Conservation (phyloP, 192 early-diverging fungal genomes). For the Coemansia sp. region DNA sequence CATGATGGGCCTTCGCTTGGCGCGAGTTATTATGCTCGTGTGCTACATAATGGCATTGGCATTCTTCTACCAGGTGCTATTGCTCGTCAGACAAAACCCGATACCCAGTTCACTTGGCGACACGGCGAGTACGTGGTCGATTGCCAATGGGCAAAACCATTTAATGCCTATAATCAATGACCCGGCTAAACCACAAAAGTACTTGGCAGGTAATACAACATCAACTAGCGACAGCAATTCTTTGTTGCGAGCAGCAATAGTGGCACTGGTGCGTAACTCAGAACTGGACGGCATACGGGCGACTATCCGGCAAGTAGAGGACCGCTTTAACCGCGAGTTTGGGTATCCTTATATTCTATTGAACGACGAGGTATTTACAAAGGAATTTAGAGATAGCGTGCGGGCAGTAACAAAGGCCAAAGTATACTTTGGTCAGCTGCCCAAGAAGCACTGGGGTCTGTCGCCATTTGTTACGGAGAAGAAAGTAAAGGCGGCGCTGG, state of each 20-base stretch:
- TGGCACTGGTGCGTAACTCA: slow-evolving; percentile 70
- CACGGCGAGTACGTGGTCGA: not conserved
- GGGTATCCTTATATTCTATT: slow-evolving; percentile 71
- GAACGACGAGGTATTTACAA: slow-evolving; percentile 65
- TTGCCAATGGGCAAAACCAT: not conserved
- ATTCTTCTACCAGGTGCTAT: not conserved
- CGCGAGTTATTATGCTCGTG: not conserved
- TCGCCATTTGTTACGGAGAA: slow-evolving; percentile 68
- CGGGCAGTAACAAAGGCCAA: slow-evolving; percentile 55
- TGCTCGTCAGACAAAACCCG: not conserved
- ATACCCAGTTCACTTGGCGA: not conserved
- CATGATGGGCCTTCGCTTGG: not conserved
- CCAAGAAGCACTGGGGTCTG: slow-evolving; percentile 68
- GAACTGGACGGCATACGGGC: slow-evolving; percentile 61
- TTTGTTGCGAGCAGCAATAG: slow-evolving; percentile 47
- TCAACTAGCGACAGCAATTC: not conserved
- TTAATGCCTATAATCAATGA: not conserved
- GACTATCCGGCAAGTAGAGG: slow-evolving; percentile 71
- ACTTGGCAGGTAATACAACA: not conserved
- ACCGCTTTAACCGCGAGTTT: slow-evolving; percentile 65
- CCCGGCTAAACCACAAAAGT: not conserved
- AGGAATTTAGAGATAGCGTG: slow-evolving; percentile 56
- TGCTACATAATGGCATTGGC: not conserved
- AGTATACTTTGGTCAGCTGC: slow-evolving; percentile 64
- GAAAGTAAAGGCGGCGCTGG: slow-evolving; percentile 51